Evolutionary conservation across 75 land plant genomes (phyloP).

Genomic region (Pinus albicaulis): DNA sequence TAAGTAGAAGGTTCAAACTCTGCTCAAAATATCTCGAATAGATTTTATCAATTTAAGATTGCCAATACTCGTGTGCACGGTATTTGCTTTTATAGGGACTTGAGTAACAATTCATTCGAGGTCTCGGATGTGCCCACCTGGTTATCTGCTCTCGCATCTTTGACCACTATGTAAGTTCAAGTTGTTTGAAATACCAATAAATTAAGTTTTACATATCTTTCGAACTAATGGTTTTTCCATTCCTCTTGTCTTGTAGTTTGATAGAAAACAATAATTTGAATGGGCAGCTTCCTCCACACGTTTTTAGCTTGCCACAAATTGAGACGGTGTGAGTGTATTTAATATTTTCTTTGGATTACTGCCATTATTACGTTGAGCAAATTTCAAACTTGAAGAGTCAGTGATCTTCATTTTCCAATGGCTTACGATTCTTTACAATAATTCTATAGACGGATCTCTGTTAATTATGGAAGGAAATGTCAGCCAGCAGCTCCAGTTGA

Average conservation of each 20-base stretch:
- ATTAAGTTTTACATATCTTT: no score
- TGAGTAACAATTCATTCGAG: constrained; percentile 66
- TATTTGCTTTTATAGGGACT: constrained; percentile 25
- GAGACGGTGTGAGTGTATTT: constrained; percentile 42
- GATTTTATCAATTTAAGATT: background rate
- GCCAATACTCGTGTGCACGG: background rate
- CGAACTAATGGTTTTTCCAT: no score
- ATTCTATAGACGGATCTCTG: constrained; percentile 42
- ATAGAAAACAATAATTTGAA: constrained; percentile 36
- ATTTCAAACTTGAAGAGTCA: no score
- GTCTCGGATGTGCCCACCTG: constrained; percentile 43
- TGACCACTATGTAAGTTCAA: constrained; percentile 59
- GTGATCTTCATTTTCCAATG: background rate
- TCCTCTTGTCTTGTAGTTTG: no score
- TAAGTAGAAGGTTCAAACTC: constrained; percentile 22
- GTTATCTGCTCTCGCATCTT: constrained; percentile 36
- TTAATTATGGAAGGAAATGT: constrained; percentile 21
- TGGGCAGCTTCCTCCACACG: constrained; percentile 28
- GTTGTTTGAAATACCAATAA: background rate
- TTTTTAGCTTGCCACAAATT: constrained; percentile 42
- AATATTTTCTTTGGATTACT: background rate
- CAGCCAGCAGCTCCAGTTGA: constrained; percentile 27
- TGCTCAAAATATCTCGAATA: background rate
- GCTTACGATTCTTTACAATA: constrained; percentile 47
- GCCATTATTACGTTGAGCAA: no score